Conservation (phyloP, 352 stramenopile genomes). For the Globisporangium irregulare region DNA sequence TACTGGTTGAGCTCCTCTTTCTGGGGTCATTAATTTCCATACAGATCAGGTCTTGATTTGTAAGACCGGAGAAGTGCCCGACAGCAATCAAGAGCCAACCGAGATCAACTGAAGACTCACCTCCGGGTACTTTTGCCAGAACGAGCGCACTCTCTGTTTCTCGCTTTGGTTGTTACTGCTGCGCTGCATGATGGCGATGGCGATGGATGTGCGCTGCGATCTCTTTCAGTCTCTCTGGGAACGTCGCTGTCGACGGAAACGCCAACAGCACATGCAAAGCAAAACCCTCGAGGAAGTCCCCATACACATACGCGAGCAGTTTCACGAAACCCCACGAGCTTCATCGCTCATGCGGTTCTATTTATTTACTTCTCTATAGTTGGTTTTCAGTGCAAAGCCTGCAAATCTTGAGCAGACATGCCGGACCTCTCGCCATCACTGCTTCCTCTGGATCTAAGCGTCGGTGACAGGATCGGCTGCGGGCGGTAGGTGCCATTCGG, state of each 20-base stretch:
- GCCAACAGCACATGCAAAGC: not conserved
- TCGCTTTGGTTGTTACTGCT: conserved; percentile 22
- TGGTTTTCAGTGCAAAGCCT: not conserved
- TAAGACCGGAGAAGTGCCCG: not conserved
- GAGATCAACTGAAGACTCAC: conserved; percentile 16
- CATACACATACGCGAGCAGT: not conserved
- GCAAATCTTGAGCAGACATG: not conserved
- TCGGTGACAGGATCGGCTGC: conserved; percentile 1
- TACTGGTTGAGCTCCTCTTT: conserved; percentile 96
- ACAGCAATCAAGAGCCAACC: not conserved
- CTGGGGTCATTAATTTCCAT: conserved; percentile 29
- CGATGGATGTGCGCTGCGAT: not conserved
- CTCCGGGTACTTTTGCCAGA: conserved; percentile 73
- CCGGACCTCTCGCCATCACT: conserved; percentile 5
- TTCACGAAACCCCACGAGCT: not conserved
- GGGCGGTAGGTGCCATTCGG: conserved; percentile 3
- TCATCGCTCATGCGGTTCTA: conserved; percentile 7
- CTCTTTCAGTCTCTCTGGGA: not conserved
- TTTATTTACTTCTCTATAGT: conserved; percentile 12
- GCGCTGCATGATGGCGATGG: conserved; percentile 5
- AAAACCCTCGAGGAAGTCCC: not conserved
- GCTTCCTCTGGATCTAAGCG: conserved; percentile 6
- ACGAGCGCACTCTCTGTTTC: conserved; percentile 28
- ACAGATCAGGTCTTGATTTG: not conserved
- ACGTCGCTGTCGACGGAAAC: not conserved